phyloP scores from a whole-genome alignment of 768 basidiomycete species.

The Lyophyllum decastes region DNA sequence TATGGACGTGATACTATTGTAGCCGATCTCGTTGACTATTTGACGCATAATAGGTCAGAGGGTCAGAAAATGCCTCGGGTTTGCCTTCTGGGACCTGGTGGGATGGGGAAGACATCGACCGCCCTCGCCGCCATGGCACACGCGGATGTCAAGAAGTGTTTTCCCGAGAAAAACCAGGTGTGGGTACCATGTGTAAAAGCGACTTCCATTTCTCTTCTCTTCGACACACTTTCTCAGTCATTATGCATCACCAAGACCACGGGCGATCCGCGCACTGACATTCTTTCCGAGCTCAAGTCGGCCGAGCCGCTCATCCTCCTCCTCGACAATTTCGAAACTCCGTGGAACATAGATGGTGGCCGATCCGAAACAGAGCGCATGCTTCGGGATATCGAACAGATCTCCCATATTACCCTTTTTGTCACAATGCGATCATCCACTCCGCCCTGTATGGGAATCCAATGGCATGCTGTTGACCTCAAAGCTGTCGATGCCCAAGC shows the following conservation, averaged over 20 bases:
- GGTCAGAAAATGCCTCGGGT: too few species aligned
- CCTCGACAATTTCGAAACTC: conserved; percentile 42
- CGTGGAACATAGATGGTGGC: conserved; percentile 28
- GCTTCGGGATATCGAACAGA: neutral
- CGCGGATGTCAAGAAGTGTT: conserved; percentile 18
- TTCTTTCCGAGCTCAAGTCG: conserved; percentile 20
- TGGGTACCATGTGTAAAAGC: conserved; percentile 37
- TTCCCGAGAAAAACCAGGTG: conserved; percentile 22
- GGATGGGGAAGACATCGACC: conserved; percentile 40
- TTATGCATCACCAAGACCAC: conserved; percentile 22
- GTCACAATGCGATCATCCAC: conserved; percentile 10
- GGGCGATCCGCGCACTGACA: conserved; percentile 18
- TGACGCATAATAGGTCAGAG: neutral
- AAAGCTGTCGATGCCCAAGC: conserved; percentile 18
- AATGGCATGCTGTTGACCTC: conserved; percentile 19
- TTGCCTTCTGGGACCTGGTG: conserved; percentile 28
- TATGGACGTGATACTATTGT: conserved; percentile 18
- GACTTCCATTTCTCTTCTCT: conserved; percentile 23
- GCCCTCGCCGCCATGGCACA: conserved; percentile 33
- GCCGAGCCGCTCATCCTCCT: conserved; percentile 18
- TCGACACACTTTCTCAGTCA: conserved; percentile 19
- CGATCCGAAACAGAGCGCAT: conserved; percentile 20
- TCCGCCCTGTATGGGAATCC: conserved; percentile 28
- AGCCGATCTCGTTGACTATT: conserved; percentile 13
- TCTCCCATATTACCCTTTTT: conserved; percentile 14